Evolutionary conservation across 148 eudicot species (phyloP).

Genomic region (Beta vulgaris): DNA sequence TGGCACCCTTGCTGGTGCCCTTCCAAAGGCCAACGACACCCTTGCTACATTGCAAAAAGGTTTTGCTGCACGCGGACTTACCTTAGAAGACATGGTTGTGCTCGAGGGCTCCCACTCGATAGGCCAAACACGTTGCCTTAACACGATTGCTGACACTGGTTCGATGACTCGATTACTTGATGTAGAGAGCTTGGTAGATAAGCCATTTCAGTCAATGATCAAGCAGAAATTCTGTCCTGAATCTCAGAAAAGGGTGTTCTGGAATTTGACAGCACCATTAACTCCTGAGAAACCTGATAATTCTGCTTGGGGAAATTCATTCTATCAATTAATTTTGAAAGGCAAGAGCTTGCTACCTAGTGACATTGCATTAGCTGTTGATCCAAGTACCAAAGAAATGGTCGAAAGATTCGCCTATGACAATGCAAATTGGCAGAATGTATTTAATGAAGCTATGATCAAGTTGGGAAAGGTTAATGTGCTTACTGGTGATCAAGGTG

Average conservation of each 20-base stretch:
- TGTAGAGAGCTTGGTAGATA: neutral
- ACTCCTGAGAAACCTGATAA: neutral
- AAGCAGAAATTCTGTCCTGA: neutral
- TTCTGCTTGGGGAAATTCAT: constrained; percentile 19
- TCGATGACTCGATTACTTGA: neutral
- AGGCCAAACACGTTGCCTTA: constrained; percentile 15
- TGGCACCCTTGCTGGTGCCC: constrained; percentile 2
- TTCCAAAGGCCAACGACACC: constrained; percentile 18
- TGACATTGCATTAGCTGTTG: constrained; percentile 15
- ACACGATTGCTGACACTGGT: neutral
- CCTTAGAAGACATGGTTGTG: constrained; percentile 20
- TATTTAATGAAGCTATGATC: constrained; percentile 24
- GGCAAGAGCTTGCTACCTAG: constrained; percentile 11
- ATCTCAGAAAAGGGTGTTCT: neutral
- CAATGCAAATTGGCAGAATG: constrained; percentile 6
- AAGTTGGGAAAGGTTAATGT: constrained; percentile 25
- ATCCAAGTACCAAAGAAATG: neutral
- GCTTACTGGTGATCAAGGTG: constrained; percentile 24
- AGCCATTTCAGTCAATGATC: neutral
- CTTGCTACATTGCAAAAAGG: neutral
- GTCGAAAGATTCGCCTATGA: neutral
- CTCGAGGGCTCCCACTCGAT: constrained; percentile 29
- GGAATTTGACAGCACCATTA: constrained; percentile 4
- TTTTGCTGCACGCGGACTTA: constrained; percentile 8
- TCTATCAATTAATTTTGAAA: constrained; percentile 4